Conservation (phyloP, 2,329 filamentous ascomycete species). For the Leptographium galeiforme region DNA sequence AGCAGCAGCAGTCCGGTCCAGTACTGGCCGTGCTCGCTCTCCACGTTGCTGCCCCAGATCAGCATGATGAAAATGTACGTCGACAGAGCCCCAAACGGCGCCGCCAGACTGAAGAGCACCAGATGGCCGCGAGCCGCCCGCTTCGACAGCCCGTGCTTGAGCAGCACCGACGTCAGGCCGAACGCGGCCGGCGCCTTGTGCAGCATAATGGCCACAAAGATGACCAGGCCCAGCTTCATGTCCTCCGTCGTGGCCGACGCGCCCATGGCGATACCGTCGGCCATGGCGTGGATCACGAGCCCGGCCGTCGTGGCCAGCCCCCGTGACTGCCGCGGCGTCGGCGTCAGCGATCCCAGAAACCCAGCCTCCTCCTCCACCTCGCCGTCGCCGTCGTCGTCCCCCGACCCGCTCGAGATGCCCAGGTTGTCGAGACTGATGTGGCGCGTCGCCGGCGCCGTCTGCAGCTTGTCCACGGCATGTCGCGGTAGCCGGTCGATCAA, state of each 20-base stretch:
- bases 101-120: conserved; percentile 81
- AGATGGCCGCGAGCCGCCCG: conserved; percentile 73
- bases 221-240: conserved; percentile 70
- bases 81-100: conserved; percentile 68
- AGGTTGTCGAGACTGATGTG: conserved; percentile 85
- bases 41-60: conserved; percentile 45
- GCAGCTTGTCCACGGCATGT: conserved; percentile 53
- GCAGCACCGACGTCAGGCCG: conserved; percentile 75
- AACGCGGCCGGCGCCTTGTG: conserved; percentile 96
- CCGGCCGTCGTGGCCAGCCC: conserved; percentile 78
- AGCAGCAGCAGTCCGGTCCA: conserved; percentile 85
- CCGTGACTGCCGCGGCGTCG: conserved; percentile 43
- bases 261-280: conserved; percentile 90
- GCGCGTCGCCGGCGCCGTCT: conserved; percentile 53
- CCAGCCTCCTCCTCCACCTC: conserved; percentile 41
- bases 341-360: conserved; percentile 45
- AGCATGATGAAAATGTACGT: conserved; percentile 73
- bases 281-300: conserved; percentile 88
- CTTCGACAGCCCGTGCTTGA: conserved; percentile 86
- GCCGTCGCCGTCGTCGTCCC: conserved; percentile 1
- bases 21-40: conserved; percentile 57
- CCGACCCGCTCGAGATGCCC: conserved; percentile 19
- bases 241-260: conserved; percentile 68
- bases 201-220: conserved; percentile 93
- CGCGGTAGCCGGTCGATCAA: conserved; percentile 77